These are phyloP conservation scores for Pichia sp. DNA, from an alignment of 1,139 yeast genomes.

Conservation along the genomic window DNA sequence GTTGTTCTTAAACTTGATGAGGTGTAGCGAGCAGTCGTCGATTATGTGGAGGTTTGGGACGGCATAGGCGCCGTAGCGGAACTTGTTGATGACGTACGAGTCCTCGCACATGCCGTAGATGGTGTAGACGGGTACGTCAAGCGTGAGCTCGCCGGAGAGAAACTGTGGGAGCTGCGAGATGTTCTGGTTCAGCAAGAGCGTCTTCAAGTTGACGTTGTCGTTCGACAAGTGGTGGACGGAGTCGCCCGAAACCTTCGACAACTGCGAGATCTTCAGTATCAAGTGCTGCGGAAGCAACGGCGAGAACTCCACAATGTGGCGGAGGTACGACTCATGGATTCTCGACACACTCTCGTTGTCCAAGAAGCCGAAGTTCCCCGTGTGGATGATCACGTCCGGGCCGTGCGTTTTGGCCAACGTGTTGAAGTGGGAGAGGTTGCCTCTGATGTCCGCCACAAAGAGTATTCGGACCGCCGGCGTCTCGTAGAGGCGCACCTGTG, in stretches of 20 bases:
- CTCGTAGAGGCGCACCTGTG: conserved; percentile 13
- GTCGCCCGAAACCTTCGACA: conserved; percentile 42
- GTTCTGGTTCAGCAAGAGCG: conserved; percentile 35
- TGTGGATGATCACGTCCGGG: conserved; percentile 58
- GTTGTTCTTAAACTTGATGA: conserved; percentile 37
- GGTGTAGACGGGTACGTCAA: conserved; percentile 68
- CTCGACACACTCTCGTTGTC: conserved; percentile 53
- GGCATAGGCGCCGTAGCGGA: conserved; percentile 48
- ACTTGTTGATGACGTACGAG: conserved; percentile 57
- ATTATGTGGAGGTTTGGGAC: conserved; percentile 58
- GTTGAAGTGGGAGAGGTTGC: conserved; percentile 45
- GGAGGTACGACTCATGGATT: conserved; percentile 51
- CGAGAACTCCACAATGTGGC: conserved; percentile 68
- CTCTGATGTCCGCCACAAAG: conserved; percentile 55
- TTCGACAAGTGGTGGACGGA: conserved; percentile 35
- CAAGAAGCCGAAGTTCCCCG: conserved; percentile 80
- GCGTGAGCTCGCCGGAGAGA: conserved; percentile 41
- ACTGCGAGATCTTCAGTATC: conserved; percentile 44
- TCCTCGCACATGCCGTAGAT: conserved; percentile 77
- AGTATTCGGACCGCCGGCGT: conserved; percentile 33
- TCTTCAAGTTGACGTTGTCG: conserved; percentile 38
- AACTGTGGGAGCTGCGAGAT: conserved; percentile 55
- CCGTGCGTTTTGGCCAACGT: conserved; percentile 41
- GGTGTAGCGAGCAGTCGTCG: conserved; percentile 51
- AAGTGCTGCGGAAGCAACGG: conserved; percentile 50